Evolutionary conservation across 805 yeast species (phyloP).

Genomic region (Metschnikowia henanensis): DNA sequence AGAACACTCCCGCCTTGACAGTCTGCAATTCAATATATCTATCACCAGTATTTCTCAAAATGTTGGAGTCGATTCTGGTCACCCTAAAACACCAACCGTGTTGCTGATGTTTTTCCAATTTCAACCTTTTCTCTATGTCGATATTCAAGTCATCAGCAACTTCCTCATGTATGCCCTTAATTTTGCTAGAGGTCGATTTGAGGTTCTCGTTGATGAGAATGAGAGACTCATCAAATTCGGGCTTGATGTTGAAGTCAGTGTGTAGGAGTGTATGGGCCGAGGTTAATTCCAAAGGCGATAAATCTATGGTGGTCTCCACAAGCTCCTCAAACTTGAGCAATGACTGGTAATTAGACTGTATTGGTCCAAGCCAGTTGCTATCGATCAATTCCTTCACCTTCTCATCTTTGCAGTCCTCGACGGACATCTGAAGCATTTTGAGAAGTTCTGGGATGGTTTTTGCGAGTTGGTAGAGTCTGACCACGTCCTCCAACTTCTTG

Average conservation of each 20-base stretch:
- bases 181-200: constrained; percentile 52
- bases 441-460: constrained; percentile 68
- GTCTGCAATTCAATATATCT: constrained; percentile 81
- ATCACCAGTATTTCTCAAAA: constrained; percentile 58
- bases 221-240: constrained; percentile 85
- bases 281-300: constrained; percentile 70
- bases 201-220: constrained; percentile 58
- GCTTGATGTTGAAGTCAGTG: constrained; percentile 81
- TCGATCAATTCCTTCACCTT: constrained; percentile 39
- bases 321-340: constrained; percentile 74
- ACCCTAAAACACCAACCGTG: constrained; percentile 96
- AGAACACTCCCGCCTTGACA: constrained; percentile 92
- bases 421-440: constrained; percentile 47
- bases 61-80: constrained; percentile 85
- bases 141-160: constrained; percentile 75
- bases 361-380: constrained; percentile 57
- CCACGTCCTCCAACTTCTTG: constrained; percentile 83
- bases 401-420: constrained; percentile 32
- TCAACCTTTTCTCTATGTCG: constrained; percentile 85
- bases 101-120: constrained; percentile 80
- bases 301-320: constrained; percentile 90
- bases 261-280: constrained; percentile 30
- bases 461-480: constrained; percentile 81
- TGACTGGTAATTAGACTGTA: constrained; percentile 49
- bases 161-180: constrained; percentile 58